Evolutionary conservation across 176 grass and related monocot genomes (phyloP).

Genomic region (Carex parvula): DNA sequence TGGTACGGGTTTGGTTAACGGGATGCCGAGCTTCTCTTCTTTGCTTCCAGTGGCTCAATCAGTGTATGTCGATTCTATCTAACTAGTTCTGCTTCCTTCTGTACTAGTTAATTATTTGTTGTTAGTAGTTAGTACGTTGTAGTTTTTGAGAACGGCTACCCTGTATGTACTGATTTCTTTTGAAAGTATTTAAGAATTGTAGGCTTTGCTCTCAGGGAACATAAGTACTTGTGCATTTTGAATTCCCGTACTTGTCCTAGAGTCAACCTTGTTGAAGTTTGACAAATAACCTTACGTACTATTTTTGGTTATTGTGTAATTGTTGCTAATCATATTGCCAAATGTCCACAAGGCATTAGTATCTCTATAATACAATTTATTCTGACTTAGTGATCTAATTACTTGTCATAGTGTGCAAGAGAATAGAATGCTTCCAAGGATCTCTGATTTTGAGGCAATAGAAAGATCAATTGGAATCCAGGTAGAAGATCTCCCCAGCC

Average conservation of each 20-base stretch:
- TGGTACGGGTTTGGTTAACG: slow-evolving; percentile 6
- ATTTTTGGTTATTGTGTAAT: not conserved
- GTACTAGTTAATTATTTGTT: not conserved
- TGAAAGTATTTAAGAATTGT: not conserved
- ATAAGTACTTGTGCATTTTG: not conserved
- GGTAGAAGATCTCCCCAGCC: slow-evolving; percentile 15
- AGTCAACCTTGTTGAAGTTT: not conserved
- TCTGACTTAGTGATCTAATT: not conserved
- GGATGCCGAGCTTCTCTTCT: slow-evolving; percentile 46
- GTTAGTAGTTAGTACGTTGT: not conserved
- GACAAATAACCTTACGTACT: not conserved
- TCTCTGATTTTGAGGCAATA: slow-evolving; percentile 23
- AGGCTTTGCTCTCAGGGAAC: not conserved
- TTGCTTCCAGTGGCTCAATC: slow-evolving; percentile 21
- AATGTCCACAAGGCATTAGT: not conserved
- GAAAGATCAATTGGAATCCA: slow-evolving; percentile 25
- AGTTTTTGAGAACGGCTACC: not conserved
- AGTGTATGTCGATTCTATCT: slow-evolving; percentile 23
- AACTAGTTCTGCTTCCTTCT: not conserved
- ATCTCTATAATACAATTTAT: not conserved
- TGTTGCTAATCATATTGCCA: not conserved
- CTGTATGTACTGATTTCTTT: not conserved
- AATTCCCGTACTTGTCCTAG: not conserved
- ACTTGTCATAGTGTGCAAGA: not conserved
- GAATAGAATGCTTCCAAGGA: slow-evolving; percentile 21